Evolutionary conservation across 495 filamentous ascomycete species (phyloP).

Genomic region (Annulohypoxylon bovei): DNA sequence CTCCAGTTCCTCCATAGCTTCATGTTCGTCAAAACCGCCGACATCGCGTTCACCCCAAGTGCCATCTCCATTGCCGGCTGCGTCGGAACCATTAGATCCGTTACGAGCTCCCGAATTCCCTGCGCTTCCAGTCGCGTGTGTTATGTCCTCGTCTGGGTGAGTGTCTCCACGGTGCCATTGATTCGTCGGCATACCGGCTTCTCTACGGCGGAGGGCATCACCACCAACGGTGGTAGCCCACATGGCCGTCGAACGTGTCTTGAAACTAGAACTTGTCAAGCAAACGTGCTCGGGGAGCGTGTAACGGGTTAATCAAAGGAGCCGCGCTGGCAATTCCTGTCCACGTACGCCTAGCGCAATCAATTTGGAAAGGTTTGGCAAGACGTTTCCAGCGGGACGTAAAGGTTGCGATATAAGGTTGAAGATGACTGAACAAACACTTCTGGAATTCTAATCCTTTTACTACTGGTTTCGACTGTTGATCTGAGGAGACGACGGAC

Average conservation of each 20-base stretch:
- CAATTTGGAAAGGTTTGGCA: background rate
- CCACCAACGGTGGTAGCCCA: slow-evolving; percentile 33
- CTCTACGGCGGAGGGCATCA: slow-evolving; percentile 32
- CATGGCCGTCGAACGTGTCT: slow-evolving; percentile 23
- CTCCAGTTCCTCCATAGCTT: slow-evolving; percentile 77
- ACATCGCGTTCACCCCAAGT: slow-evolving; percentile 80
- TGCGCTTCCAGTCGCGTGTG: background rate
- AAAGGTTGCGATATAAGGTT: slow-evolving; percentile 1
- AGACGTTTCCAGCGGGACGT: background rate
- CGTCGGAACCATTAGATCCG: background rate
- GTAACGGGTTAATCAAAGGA: background rate
- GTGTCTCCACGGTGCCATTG: slow-evolving; percentile 37
- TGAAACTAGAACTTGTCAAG: background rate
- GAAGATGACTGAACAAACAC: background rate
- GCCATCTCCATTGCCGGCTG: slow-evolving; percentile 53
- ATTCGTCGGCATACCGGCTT: slow-evolving; percentile 34
- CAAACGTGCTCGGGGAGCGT: background rate
- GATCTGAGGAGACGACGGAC: background rate
- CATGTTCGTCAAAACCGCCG: slow-evolving; percentile 68
- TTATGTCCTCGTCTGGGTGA: slow-evolving; percentile 18
- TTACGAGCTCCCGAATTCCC: background rate
- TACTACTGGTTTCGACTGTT: background rate
- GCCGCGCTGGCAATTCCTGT: background rate
- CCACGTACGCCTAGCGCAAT: background rate
- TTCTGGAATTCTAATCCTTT: background rate